Percentiles rank a stretch among this genome's conserved stretches.
phyloP scores from a whole-genome alignment of 1,284 basidiomycete genomes.

The Malassezia nana region DNA sequence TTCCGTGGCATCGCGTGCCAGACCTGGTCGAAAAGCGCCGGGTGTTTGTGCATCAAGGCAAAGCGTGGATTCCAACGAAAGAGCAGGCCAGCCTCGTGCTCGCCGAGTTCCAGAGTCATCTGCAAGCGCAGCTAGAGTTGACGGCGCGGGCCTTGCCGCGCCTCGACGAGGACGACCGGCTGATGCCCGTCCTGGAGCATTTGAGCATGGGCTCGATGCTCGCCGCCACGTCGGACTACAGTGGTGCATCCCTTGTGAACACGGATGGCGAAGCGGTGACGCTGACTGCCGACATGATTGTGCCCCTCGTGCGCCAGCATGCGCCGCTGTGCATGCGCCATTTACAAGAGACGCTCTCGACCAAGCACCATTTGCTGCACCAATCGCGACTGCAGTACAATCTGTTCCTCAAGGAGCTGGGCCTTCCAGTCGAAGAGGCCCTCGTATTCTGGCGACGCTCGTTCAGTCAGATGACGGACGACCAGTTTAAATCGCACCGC shows the following conservation, averaged over 20 bases:
- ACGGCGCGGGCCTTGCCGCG: slow-evolving; percentile 81
- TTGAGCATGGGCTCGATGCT: slow-evolving; percentile 87
- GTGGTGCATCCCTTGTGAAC: slow-evolving; percentile 47
- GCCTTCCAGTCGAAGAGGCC: slow-evolving; percentile 88
- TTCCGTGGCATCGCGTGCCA: slow-evolving; percentile 79
- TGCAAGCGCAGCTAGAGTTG: slow-evolving; percentile 74
- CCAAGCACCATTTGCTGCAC: slow-evolving; percentile 82
- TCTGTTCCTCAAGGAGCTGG: slow-evolving; percentile 79
- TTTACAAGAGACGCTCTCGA: slow-evolving; percentile 67
- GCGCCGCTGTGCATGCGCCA: slow-evolving; percentile 95
- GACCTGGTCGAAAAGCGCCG: slow-evolving; percentile 78
- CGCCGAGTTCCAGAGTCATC: slow-evolving; percentile 68
- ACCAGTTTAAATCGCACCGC: slow-evolving; percentile 94
- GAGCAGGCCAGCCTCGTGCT: slow-evolving; percentile 80
- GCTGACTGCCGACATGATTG: slow-evolving; percentile 87
- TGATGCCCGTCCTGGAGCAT: slow-evolving; percentile 82
- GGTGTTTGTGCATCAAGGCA: slow-evolving; percentile 69
- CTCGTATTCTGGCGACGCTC: slow-evolving; percentile 84
- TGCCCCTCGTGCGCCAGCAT: slow-evolving; percentile 73
- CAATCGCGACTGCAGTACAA: slow-evolving; percentile 84
- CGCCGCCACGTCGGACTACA: slow-evolving; percentile 76
- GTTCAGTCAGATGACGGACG: slow-evolving; percentile 66
- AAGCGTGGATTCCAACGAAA: slow-evolving; percentile 75
- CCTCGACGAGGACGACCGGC: slow-evolving; percentile 88
- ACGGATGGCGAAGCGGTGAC: slow-evolving; percentile 53